phyloP scores from a whole-genome alignment of 2,329 filamentous ascomycete genomes.

The Sporothrix dimorphospora region DNA sequence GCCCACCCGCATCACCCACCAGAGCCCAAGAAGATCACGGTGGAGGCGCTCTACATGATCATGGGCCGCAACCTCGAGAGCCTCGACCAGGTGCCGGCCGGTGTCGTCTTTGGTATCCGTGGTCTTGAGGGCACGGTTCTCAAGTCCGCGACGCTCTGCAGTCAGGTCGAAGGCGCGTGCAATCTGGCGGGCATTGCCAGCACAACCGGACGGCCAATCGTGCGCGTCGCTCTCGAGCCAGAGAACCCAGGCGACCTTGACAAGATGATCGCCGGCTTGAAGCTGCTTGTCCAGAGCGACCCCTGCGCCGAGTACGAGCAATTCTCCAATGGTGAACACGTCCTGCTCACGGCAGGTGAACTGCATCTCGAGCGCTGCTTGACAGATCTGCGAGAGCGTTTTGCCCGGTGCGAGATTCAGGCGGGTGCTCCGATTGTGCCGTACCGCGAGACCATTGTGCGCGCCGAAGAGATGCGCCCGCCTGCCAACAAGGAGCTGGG shows the following conservation, averaged over 20 bases:
- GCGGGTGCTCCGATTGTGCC: constrained; percentile 93
- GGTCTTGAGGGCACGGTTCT: constrained; percentile 86
- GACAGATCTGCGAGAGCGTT: constrained; percentile 89
- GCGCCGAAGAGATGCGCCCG: constrained; percentile 87
- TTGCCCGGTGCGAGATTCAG: constrained; percentile 92
- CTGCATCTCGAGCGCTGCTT: constrained; percentile 91
- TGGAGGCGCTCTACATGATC: constrained; percentile 88
- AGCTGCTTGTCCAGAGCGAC: constrained; percentile 88
- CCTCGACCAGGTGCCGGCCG: constrained; percentile 82
- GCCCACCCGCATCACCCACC: constrained; percentile 72
- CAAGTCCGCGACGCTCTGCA: constrained; percentile 93
- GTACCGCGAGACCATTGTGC: constrained; percentile 89
- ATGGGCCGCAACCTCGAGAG: constrained; percentile 91
- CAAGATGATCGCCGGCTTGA: constrained; percentile 90
- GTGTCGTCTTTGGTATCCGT: constrained; percentile 92
- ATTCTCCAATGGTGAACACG: constrained; percentile 89
- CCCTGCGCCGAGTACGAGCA: constrained; percentile 96
- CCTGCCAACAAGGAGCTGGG: constrained; percentile 84
- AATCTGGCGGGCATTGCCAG: constrained; percentile 84
- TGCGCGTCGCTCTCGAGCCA: constrained; percentile 93
- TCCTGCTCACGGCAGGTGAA: constrained; percentile 91
- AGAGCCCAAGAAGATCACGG: constrained; percentile 77
- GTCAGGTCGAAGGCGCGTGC: constrained; percentile 79
- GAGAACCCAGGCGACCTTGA: constrained; percentile 86
- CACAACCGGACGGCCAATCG: constrained; percentile 84